Evolutionary conservation across 176 grass and related monocot species (phyloP).

Genomic region (Tuctoria greenei): DNA sequence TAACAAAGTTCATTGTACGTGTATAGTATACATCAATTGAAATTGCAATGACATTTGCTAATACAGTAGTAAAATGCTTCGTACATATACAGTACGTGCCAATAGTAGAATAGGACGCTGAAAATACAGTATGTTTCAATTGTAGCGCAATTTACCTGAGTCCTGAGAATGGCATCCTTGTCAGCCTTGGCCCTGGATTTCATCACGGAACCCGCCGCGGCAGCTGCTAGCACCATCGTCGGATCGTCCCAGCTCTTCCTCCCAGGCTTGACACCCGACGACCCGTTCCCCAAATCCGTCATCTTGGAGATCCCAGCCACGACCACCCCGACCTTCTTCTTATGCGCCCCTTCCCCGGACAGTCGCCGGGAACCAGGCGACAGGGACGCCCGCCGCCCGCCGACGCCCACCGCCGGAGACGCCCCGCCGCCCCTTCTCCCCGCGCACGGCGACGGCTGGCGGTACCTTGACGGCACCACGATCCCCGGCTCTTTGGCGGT

Average conservation of each 20-base stretch:
- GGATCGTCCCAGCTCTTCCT: slow-evolving; percentile 95
- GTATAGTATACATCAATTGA: neutral
- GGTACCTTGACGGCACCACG: slow-evolving; percentile 69
- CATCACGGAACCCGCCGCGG: slow-evolving; percentile 15
- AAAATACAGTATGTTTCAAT: neutral
- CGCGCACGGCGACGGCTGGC: slow-evolving; percentile 58
- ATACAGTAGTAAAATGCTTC: neutral
- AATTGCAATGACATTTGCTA: neutral
- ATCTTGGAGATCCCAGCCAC: slow-evolving; percentile 83
- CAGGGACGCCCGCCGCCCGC: slow-evolving; percentile 56
- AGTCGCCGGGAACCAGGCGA: slow-evolving; percentile 48
- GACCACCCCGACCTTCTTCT: slow-evolving; percentile 70
- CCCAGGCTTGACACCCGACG: slow-evolving; percentile 45
- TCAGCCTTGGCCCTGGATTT: slow-evolving; percentile 57
- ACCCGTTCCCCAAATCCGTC: slow-evolving; percentile 59
- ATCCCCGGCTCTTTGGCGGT: slow-evolving; percentile 59
- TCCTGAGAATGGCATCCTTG: slow-evolving; percentile 62
- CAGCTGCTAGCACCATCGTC: slow-evolving; percentile 1
- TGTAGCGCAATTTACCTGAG: slow-evolving; percentile 49
- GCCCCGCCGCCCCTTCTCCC: slow-evolving; percentile 47
- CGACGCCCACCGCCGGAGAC: slow-evolving; percentile 48
- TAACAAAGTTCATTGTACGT: no score
- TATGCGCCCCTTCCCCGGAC: slow-evolving; percentile 52
- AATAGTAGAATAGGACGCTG: neutral
- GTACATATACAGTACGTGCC: neutral